Percentiles rank a stretch among this genome's conserved stretches.
Conservation (phyloP, 140 eudicot genomes). For the Flaveria floridana region DNA sequence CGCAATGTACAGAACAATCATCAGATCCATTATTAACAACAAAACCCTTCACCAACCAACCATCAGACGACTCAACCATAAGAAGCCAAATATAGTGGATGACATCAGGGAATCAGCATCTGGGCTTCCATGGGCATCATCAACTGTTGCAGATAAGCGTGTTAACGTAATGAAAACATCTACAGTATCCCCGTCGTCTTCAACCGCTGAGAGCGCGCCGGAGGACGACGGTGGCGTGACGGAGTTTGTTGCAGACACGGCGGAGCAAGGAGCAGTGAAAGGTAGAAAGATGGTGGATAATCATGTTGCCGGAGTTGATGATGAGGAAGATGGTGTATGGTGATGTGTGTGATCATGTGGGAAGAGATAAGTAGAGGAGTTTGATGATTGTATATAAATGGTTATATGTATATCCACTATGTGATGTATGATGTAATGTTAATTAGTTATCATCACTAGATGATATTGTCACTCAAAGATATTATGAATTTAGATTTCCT, state of each 20-base stretch:
- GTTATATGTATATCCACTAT: no score
- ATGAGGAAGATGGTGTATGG: neutral
- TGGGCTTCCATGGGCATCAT: neutral
- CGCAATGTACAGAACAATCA: conserved; percentile 25
- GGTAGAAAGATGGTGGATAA: no score
- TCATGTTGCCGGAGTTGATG: neutral
- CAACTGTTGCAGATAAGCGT: conserved; percentile 11
- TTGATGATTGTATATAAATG: no score
- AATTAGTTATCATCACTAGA: no score
- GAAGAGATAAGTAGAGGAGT: no score
- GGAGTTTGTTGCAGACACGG: no score
- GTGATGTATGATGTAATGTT: no score
- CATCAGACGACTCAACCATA: neutral
- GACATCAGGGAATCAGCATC: conserved; percentile 29
- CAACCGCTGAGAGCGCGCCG: neutral
- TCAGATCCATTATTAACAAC: conserved; percentile 21
- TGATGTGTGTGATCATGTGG: no score
- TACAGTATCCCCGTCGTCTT: conserved; percentile 7
- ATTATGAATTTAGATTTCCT: no score
- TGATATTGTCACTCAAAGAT: no score
- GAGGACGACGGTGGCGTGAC: neutral
- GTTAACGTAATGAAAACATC: conserved; percentile 27
- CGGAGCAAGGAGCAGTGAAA: no score
- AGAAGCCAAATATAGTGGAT: conserved; percentile 29
- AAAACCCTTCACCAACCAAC: neutral